Base-by-base conservation (phyloP, 1,284 basidiomycete species). In the Cerioporus squamosus region DNA sequence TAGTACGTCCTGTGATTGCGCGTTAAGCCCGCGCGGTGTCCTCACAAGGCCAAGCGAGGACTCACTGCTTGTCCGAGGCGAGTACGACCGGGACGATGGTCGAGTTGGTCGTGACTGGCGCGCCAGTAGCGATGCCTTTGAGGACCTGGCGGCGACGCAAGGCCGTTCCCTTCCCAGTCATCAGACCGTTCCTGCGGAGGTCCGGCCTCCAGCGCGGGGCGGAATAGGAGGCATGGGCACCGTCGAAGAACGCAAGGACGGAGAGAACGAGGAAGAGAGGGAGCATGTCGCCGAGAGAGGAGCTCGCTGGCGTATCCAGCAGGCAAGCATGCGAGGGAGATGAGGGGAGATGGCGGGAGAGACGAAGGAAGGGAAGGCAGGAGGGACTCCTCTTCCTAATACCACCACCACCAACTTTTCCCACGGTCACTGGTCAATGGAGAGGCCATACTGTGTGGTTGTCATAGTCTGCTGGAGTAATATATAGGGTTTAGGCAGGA, bases 1-100 rank as follows among this genome's bases (percentile, higher is more conserved):
- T 83, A 91, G 67, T 90, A 92, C 3, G 89, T 84, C 68, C 87
- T 90, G 65, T 14, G 48, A 20, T n/a, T n/a, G 44, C 38, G 26
- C 5, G 44, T 54, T 36, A 54, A 44, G 15, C 23, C 15, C 40
- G 31, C 20, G n/a, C n/a, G n/a, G n/a, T n/a, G n/a, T n/a, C 24
- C 10, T 39, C 33, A 43, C 33, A 44, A 33, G 5, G 39, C 23
- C 14, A 17, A 15, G 18, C 23, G 2, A 36, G 14, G 8, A 69
- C 74, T 61, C 60, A 75, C 74, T 70, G 62, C 57, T 67, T 68
- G 64, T 74, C 74, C 44, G 61, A 62, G 18, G 74, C 66, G 23
- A 72, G 57, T 2, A 55, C 46, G 18, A 75, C 61, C 4, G 70
- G 65, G 46, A 74, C 63, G 18, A 74, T 68, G 17, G 64, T 65